Percentiles rank a stretch among this genome's conserved stretches.
Evolutionary conservation across 2,329 filamentous ascomycete species (phyloP).

Genomic region (Rhexocercosporidium sp.): DNA sequence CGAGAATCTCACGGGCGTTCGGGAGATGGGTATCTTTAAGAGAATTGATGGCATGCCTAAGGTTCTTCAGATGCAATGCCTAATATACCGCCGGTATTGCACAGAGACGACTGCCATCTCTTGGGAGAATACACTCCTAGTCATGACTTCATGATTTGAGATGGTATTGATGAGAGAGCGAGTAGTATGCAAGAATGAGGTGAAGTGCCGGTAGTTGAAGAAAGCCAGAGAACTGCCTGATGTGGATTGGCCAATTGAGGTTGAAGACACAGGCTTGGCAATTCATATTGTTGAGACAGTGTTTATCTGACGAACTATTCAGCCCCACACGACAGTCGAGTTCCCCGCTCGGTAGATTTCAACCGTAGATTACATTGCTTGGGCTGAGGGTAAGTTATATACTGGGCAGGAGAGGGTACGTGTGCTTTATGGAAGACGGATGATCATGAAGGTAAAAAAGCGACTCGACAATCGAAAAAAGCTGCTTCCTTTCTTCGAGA

Average conservation of each 20-base stretch:
- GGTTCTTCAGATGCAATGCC: not conserved
- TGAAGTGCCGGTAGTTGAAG: not conserved
- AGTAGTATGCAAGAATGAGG: not conserved
- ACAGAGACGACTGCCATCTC: not conserved
- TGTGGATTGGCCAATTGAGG: constrained; percentile 6
- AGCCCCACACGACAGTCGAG: not conserved
- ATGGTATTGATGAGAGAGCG: not conserved
- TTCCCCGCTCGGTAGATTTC: constrained; percentile 3
- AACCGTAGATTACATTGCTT: constrained; percentile 1
- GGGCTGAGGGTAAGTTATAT: not conserved
- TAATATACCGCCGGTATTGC: not conserved
- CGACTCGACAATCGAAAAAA: not conserved
- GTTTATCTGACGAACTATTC: not conserved
- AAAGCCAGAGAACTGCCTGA: constrained; percentile 6
- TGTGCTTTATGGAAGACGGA: not conserved
- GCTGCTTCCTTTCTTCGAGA: not conserved
- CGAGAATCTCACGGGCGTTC: not conserved
- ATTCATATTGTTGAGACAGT: constrained; percentile 9
- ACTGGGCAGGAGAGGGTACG: no score
- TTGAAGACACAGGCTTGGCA: not conserved
- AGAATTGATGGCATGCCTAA: not conserved
- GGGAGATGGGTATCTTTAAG: not conserved
- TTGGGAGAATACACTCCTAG: not conserved
- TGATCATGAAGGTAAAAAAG: not conserved
- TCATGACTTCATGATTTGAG: not conserved